Evolutionary conservation across 169 alveolate species (phyloP).

Genomic region (Plasmodium inui): DNA sequence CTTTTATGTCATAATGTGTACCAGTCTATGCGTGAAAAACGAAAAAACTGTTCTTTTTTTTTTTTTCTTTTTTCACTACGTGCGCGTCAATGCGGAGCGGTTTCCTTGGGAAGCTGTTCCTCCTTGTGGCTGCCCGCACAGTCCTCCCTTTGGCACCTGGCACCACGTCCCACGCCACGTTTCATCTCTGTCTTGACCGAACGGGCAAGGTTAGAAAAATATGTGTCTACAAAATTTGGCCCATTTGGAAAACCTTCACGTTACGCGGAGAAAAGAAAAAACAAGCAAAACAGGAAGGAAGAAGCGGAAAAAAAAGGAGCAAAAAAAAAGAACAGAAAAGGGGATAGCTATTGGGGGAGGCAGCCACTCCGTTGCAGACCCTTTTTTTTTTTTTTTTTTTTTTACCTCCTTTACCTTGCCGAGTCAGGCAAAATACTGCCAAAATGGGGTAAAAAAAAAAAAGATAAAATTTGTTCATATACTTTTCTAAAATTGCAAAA

Average conservation of each 20-base stretch:
- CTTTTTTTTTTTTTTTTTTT: constrained; percentile 4
- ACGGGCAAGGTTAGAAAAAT: not conserved
- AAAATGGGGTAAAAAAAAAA: not conserved
- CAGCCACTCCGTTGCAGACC: not conserved
- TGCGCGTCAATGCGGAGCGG: not conserved
- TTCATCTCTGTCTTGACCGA: not conserved
- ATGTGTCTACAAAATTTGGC: not conserved
- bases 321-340: not conserved
- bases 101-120: not conserved
- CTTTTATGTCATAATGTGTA: not conserved
- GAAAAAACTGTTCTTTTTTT: not conserved
- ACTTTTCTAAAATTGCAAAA: not conserved
- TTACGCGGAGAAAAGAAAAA: not conserved
- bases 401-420: not conserved
- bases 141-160: not conserved
- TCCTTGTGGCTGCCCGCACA: not conserved
- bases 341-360: not conserved
- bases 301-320: not conserved
- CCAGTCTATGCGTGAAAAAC: not conserved
- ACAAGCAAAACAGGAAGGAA: not conserved
- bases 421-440: not conserved
- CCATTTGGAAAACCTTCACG: not conserved
- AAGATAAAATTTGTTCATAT: not conserved
- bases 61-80: not conserved
- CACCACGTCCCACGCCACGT: not conserved